These are phyloP conservation scores for Cymbopogon citratus DNA, from an alignment of 176 grass and related monocot genomes.

Conservation along the genomic window DNA sequence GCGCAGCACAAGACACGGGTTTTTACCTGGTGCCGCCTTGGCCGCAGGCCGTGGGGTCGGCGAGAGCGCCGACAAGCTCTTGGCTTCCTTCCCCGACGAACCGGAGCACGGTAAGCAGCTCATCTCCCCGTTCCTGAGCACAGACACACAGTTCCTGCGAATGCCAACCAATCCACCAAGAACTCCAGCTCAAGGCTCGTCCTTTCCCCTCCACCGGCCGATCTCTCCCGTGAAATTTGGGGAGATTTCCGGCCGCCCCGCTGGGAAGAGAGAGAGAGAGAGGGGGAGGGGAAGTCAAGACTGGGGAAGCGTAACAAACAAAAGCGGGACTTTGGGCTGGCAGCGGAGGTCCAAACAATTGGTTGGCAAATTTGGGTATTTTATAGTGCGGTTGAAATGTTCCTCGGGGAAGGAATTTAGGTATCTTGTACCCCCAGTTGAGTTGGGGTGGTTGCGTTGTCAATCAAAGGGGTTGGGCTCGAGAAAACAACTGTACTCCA, in stretches of 20 bases:
- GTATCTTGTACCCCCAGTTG: background rate
- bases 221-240: slow-evolving; percentile 9
- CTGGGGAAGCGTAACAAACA: slow-evolving; percentile 22
- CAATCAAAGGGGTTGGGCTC: background rate
- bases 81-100: slow-evolving; percentile 52
- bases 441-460: slow-evolving; percentile 24
- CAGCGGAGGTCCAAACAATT: background rate
- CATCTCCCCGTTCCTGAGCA: slow-evolving; percentile 35
- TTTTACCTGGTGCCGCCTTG: slow-evolving; percentile 32
- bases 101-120: slow-evolving; percentile 66
- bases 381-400: slow-evolving; percentile 39
- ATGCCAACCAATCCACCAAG: slow-evolving; percentile 15
- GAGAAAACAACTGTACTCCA: background rate
- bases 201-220: background rate
- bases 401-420: slow-evolving; percentile 5
- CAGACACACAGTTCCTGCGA: background rate
- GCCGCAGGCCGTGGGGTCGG: slow-evolving; percentile 27
- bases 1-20: background rate
- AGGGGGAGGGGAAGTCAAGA: slow-evolving; percentile 13
- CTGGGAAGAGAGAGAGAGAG: background rate
- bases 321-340: slow-evolving; percentile 4
- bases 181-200: slow-evolving; percentile 24
- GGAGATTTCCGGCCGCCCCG: background rate
- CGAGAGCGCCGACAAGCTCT: slow-evolving; percentile 36
- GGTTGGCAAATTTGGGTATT: slow-evolving; percentile 26